phyloP scores from a whole-genome alignment of 768 basidiomycete species.

The Mycena polygramma region DNA sequence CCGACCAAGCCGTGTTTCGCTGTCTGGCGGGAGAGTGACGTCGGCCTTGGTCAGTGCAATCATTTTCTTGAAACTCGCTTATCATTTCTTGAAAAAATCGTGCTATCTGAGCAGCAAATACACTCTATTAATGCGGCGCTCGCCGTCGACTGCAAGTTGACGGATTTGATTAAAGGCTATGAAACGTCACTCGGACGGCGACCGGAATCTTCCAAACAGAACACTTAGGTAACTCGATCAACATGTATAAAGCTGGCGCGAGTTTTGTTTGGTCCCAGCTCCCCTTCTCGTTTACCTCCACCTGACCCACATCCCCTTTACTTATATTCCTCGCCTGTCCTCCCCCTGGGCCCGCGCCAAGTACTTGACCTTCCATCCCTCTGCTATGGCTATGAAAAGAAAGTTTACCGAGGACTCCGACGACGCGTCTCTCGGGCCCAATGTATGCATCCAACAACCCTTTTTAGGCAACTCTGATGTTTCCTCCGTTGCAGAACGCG shows the following conservation, averaged over 20 bases:
- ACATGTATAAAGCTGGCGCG: not conserved
- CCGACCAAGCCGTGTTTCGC: too few relatives aligned
- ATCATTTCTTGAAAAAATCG: too few relatives aligned
- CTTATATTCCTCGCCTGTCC: not conserved
- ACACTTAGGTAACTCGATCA: not conserved
- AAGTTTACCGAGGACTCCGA: constrained; percentile 75
- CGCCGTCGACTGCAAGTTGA: not conserved
- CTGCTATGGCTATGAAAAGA: constrained; percentile 78
- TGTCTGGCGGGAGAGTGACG: too few relatives aligned
- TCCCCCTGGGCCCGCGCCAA: not conserved
- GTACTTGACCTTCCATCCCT: constrained; percentile 24
- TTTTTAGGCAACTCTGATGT: constrained; percentile 39
- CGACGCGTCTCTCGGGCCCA: constrained; percentile 57
- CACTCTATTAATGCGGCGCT: too few relatives aligned
- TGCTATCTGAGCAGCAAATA: too few relatives aligned
- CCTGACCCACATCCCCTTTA: not conserved
- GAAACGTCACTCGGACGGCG: not conserved
- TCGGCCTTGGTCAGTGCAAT: too few relatives aligned
- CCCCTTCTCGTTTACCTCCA: constrained; percentile 17
- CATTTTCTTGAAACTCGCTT: too few relatives aligned
- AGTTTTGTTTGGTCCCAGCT: not conserved
- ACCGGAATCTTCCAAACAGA: not conserved
- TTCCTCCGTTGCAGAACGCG: constrained; percentile 53
- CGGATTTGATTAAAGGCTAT: not conserved
- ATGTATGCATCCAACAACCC: constrained; percentile 51